Percentiles rank a stretch among this genome's conserved stretches.
These are phyloP conservation scores for Malus orientalis DNA, from an alignment of 306 rosid species.

Conservation along the genomic window DNA sequence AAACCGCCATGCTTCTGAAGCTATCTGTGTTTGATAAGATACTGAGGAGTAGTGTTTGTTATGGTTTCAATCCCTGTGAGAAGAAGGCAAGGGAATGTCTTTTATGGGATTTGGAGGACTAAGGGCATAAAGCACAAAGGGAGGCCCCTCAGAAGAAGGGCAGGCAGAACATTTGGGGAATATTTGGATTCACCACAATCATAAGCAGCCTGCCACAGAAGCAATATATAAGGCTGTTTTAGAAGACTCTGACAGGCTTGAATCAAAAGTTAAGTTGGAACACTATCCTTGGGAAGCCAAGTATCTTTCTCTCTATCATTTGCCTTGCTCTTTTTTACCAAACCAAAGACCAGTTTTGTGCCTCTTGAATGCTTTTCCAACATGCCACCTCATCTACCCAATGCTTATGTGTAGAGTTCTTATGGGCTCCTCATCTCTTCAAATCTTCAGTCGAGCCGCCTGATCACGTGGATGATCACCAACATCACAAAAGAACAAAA, in stretches of 20 bases:
- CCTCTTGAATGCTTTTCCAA: slow-evolving; percentile 14
- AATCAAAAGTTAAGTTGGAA: slow-evolving; percentile 72
- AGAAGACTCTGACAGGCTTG: slow-evolving; percentile 82
- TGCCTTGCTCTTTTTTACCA: slow-evolving; percentile 51
- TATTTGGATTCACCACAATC: slow-evolving; percentile 73
- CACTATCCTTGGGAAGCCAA: slow-evolving; percentile 80
- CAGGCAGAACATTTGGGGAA: slow-evolving; percentile 38
- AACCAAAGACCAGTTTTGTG: slow-evolving; percentile 35
- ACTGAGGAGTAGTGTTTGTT: slow-evolving; percentile 15
- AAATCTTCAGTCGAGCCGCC: not conserved
- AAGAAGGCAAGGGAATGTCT: slow-evolving; percentile 35
- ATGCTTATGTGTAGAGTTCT: slow-evolving; percentile 35
- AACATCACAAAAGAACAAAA: not conserved
- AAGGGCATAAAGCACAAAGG: slow-evolving; percentile 48
- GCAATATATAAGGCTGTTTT: slow-evolving; percentile 77
- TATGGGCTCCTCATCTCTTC: not conserved
- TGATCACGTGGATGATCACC: not conserved
- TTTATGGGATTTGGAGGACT: slow-evolving; percentile 57
- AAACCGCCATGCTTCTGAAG: slow-evolving; percentile 52
- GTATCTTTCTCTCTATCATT: slow-evolving; percentile 62
- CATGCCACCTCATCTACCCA: slow-evolving; percentile 28
- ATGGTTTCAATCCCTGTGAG: slow-evolving; percentile 34
- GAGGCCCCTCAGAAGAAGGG: slow-evolving; percentile 35
- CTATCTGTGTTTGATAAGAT: slow-evolving; percentile 16
- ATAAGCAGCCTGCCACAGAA: slow-evolving; percentile 73